Evolutionary conservation across 257 asterid genomes (phyloP).

Genomic region (Solanum megistacrolobum): DNA sequence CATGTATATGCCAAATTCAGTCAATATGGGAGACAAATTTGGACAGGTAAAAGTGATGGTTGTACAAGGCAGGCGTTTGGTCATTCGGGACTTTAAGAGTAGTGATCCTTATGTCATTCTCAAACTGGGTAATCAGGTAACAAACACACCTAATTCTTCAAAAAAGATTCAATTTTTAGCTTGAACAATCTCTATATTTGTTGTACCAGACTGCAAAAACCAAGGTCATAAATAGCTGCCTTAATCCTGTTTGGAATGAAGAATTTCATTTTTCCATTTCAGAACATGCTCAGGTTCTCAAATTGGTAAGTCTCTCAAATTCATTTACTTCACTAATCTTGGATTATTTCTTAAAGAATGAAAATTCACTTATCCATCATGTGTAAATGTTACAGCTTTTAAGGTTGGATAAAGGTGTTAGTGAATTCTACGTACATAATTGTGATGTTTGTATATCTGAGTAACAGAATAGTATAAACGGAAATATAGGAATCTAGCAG

Average conservation of each 20-base stretch:
- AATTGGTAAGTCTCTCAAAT: slow-evolving; percentile 20
- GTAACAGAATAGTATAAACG: background rate
- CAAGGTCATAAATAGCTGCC: slow-evolving; percentile 32
- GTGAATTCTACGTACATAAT: background rate
- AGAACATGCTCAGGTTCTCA: slow-evolving; percentile 29
- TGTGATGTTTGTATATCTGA: background rate
- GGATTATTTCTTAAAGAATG: background rate
- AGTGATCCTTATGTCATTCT: slow-evolving; percentile 45
- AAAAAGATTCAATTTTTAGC: too few species aligned
- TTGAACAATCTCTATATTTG: background rate
- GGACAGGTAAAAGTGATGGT: slow-evolving; percentile 33
- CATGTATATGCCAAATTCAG: background rate
- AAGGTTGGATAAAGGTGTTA: background rate
- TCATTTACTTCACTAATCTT: background rate
- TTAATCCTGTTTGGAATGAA: slow-evolving; percentile 46
- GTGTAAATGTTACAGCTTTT: background rate
- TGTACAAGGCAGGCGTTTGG: slow-evolving; percentile 25
- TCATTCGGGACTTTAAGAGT: slow-evolving; percentile 33
- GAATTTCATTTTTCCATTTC: slow-evolving; percentile 32
- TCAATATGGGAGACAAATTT: slow-evolving; percentile 21
- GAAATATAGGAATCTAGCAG: background rate
- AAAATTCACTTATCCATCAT: background rate
- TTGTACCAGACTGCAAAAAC: slow-evolving; percentile 32
- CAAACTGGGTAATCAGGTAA: slow-evolving; percentile 37
- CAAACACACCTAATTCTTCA: background rate